phyloP scores from a whole-genome alignment of 257 asterid genomes.

The Plantago major region DNA sequence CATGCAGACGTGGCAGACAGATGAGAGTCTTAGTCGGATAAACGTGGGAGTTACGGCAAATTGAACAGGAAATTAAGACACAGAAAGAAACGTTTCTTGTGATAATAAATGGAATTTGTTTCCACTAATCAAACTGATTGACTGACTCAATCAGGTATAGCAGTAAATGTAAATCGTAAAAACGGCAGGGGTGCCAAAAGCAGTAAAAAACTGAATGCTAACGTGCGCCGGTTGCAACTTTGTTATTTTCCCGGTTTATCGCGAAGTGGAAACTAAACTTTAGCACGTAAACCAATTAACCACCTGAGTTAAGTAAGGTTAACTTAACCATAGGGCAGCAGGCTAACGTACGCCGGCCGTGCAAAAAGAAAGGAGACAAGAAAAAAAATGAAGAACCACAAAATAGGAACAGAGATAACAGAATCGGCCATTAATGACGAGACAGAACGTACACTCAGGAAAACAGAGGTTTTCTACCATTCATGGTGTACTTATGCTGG shows the following conservation, averaged over 20 bases:
- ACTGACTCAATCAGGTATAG: neutral
- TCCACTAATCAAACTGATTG: neutral
- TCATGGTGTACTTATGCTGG: too few species aligned
- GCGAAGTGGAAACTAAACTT: neutral
- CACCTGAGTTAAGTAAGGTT: neutral
- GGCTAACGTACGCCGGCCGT: slow-evolving; percentile 23
- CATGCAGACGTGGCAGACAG: slow-evolving; percentile 9
- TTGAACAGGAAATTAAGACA: slow-evolving; percentile 1
- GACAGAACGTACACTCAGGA: neutral
- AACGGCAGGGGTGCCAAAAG: neutral
- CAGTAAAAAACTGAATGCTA: slow-evolving; percentile 20
- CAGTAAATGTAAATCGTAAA: too few species aligned
- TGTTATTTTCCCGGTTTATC: slow-evolving; percentile 31
- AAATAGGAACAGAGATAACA: slow-evolving; percentile 9
- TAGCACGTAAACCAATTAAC: neutral
- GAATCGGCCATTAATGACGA: slow-evolving; percentile 26
- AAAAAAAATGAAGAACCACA: slow-evolving; percentile 12
- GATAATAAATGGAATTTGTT: too few species aligned
- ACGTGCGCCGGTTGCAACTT: slow-evolving; percentile 31
- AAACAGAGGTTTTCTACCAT: too few species aligned
- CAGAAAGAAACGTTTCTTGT: neutral
- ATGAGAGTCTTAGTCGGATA: neutral
- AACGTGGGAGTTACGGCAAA: slow-evolving; percentile 20
- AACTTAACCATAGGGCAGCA: neutral
- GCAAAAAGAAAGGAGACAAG: slow-evolving; percentile 11